phyloP scores from a whole-genome alignment of 164 flowering plant genomes.

The Dillenia suffruticosa region DNA sequence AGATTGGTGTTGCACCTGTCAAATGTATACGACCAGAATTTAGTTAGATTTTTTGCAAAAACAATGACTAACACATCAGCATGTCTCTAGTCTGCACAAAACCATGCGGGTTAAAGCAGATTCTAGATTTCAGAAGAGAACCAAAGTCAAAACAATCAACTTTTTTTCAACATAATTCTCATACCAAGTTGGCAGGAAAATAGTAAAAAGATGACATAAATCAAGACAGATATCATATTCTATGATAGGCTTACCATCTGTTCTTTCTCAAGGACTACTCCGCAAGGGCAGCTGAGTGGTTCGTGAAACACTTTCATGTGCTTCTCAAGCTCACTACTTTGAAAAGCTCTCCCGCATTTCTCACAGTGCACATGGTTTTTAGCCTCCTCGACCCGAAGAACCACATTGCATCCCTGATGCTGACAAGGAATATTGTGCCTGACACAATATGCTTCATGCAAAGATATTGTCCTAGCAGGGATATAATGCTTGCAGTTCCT shows the following conservation, averaged over 20 bases:
- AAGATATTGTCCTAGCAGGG: constrained; percentile 67
- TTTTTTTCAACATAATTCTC: too few species aligned
- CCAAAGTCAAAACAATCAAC: too few species aligned
- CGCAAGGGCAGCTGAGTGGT: constrained; percentile 82
- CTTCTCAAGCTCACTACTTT: constrained; percentile 73
- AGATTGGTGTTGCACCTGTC: constrained; percentile 88
- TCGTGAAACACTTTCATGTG: constrained; percentile 95
- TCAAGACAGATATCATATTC: not conserved
- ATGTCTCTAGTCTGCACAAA: too few species aligned
- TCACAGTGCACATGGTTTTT: constrained; percentile 74
- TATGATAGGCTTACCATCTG: constrained; percentile 61
- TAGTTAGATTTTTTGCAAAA: too few species aligned
- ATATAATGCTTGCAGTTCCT: constrained; percentile 73
- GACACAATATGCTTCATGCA: constrained; percentile 91
- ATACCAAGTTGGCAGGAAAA: too few species aligned
- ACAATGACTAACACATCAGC: too few species aligned
- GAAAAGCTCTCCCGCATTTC: constrained; percentile 76
- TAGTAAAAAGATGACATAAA: not conserved
- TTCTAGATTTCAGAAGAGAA: too few species aligned
- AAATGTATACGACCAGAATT: not conserved
- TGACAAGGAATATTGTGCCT: constrained; percentile 76
- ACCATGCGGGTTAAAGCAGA: too few species aligned
- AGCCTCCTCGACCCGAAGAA: constrained; percentile 74
- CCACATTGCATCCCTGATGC: constrained; percentile 78
- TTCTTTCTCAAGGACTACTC: constrained; percentile 81